A percentile compares a stretch with the other conserved stretches of the same genome.
These are phyloP conservation scores for Vachellia pachyceras DNA, from an alignment of 306 rosid species.

Conservation along the genomic window DNA sequence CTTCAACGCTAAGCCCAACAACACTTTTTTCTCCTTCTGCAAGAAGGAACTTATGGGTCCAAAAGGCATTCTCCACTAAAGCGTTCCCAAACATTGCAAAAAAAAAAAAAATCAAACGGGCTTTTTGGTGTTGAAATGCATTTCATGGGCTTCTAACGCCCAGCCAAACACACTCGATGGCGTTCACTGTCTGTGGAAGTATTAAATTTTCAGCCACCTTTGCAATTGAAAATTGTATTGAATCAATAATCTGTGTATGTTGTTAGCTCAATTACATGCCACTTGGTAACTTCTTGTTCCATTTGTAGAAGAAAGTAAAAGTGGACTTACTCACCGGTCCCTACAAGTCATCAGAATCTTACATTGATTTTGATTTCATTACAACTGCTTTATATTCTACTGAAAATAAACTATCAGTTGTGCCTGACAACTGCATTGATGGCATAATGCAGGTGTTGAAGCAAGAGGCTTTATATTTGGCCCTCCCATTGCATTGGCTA, in stretches of 20 bases:
- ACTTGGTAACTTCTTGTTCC: background rate
- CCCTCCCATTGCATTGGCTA: conserved; percentile 96
- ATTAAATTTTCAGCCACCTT: background rate
- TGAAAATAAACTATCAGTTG: conserved; percentile 17
- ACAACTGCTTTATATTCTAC: conserved; percentile 15
- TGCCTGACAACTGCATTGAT: conserved; percentile 31
- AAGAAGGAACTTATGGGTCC: no score
- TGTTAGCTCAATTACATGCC: conserved; percentile 15
- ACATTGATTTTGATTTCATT: conserved; percentile 17
- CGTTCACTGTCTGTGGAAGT: background rate
- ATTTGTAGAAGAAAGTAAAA: conserved; percentile 10
- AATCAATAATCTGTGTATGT: conserved; percentile 5
- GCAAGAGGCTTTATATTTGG: conserved; percentile 99
- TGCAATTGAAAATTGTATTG: conserved; percentile 3
- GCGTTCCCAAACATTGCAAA: no score
- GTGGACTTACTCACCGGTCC: conserved; percentile 8
- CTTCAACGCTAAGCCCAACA: no score
- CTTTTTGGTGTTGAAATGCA: no score
- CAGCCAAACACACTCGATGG: no score
- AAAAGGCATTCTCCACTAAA: no score
- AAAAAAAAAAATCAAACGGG: no score
- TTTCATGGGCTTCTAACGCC: no score
- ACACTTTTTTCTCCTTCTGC: no score
- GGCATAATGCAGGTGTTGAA: conserved; percentile 70
- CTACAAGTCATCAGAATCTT: conserved; percentile 22